Conservation (phyloP, 192 early-diverging fungal species). For the Dissophora globulifera region DNA sequence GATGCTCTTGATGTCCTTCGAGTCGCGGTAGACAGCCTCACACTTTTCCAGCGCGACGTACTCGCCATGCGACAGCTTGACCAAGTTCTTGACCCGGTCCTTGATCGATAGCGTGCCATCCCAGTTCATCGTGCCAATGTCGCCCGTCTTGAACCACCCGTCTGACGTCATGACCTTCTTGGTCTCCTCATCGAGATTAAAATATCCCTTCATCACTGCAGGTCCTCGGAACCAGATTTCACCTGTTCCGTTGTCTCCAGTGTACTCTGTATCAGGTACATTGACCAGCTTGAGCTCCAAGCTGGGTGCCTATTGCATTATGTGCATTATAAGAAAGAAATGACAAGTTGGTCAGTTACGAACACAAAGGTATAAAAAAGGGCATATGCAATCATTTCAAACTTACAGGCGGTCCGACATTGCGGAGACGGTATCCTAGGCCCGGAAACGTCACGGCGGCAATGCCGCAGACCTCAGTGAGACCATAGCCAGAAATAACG, state of each 20-base stretch:
- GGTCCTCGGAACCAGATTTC: constrained; percentile 77
- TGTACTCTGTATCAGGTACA: constrained; percentile 63
- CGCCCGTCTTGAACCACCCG: constrained; percentile 80
- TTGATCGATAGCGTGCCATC: constrained; percentile 81
- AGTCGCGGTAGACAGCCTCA: constrained; percentile 78
- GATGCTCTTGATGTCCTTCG: constrained; percentile 75
- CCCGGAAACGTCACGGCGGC: constrained; percentile 56
- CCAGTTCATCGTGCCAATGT: constrained; percentile 77
- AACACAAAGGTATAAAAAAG: no score
- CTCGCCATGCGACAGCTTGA: constrained; percentile 82
- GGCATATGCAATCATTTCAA: no score
- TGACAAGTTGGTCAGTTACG: no score
- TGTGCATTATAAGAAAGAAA: no score
- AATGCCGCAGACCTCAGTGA: constrained; percentile 75
- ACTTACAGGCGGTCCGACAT: constrained; percentile 74
- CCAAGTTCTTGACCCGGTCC: constrained; percentile 83
- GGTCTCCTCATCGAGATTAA: constrained; percentile 68
- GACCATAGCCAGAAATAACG: constrained; percentile 76
- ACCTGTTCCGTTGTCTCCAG: constrained; percentile 61
- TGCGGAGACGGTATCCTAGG: constrained; percentile 52
- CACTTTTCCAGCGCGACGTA: constrained; percentile 70
- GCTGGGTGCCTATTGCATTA: constrained; percentile 56
- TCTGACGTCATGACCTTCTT: constrained; percentile 69
- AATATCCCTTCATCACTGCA: constrained; percentile 72
- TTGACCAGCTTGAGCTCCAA: constrained; percentile 73